Conservation (phyloP, 2,329 filamentous ascomycete species). For the Penicillium sp. region DNA sequence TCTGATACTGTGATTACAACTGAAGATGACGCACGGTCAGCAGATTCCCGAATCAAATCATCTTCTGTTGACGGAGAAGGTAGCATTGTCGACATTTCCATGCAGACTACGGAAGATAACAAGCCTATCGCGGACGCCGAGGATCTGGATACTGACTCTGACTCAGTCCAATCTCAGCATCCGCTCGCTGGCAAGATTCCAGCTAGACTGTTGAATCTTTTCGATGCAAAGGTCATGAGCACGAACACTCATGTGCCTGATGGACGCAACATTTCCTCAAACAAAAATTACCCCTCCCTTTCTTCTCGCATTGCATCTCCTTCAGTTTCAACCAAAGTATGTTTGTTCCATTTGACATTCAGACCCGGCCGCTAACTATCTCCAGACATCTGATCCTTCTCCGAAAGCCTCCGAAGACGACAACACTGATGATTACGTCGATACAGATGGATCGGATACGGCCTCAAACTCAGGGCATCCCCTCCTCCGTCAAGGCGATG, state of each 20-base stretch:
- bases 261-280: constrained; percentile 61
- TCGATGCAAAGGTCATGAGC: constrained; percentile 69
- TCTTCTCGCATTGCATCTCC: constrained; percentile 46
- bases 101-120: constrained; percentile 61
- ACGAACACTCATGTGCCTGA: constrained; percentile 63
- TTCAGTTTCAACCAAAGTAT: constrained; percentile 20
- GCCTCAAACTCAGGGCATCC: constrained; percentile 32
- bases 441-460: constrained; percentile 30
- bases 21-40: constrained; percentile 61
- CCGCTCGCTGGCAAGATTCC: constrained; percentile 58
- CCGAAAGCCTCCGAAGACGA: constrained; percentile 14
- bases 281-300: constrained; percentile 57
- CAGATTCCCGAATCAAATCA: constrained; percentile 69
- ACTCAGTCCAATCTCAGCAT: constrained; percentile 30
- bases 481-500: constrained; percentile 77
- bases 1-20: constrained; percentile 68
- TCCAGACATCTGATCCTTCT: neutral
- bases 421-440: constrained; percentile 32
- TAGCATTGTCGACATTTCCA: constrained; percentile 84
- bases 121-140: constrained; percentile 21
- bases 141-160: constrained; percentile 12
- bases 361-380: neutral
- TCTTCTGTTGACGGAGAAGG: constrained; percentile 85
- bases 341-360: neutral
- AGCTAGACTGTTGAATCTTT: constrained; percentile 66